phyloP scores from a whole-genome alignment of 768 basidiomycete species.

The Hysterangium stoloniferum region DNA sequence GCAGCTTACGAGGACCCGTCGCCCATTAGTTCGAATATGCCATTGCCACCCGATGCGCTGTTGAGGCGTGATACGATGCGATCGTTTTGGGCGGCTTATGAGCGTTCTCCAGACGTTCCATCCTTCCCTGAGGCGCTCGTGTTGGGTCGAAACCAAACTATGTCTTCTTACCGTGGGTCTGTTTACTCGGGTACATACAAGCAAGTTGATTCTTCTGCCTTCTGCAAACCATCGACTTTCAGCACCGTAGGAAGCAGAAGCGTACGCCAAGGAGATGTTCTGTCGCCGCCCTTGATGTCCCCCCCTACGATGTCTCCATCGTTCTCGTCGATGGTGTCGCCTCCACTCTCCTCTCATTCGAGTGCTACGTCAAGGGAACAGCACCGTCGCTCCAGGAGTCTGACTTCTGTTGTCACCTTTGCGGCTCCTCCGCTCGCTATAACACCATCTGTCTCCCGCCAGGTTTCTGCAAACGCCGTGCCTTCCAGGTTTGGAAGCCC shows the following conservation, averaged over 20 bases:
- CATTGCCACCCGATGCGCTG: background rate
- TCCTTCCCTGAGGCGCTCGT: background rate
- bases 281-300: too few species aligned
- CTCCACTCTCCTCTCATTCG: too few species aligned
- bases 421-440: too few species aligned
- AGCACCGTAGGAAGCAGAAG: background rate
- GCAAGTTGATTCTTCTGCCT: background rate
- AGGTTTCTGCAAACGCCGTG: too few species aligned
- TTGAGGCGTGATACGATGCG: background rate
- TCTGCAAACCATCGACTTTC: background rate
- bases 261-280: too few species aligned
- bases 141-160: background rate
- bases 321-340: too few species aligned
- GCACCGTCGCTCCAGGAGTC: too few species aligned
- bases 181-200: background rate
- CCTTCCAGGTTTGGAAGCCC: too few species aligned
- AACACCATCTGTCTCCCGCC: too few species aligned
- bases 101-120: background rate
- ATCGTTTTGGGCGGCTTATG: conserved; percentile 1
- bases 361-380: too few species aligned
- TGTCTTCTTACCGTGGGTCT: background rate
- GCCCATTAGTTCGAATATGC: background rate
- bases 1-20: background rate
- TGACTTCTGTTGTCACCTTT: too few species aligned
- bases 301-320: too few species aligned